These are phyloP conservation scores for Diacronema lutheri DNA, from an alignment of 78 protist species.

Conservation along the genomic window DNA sequence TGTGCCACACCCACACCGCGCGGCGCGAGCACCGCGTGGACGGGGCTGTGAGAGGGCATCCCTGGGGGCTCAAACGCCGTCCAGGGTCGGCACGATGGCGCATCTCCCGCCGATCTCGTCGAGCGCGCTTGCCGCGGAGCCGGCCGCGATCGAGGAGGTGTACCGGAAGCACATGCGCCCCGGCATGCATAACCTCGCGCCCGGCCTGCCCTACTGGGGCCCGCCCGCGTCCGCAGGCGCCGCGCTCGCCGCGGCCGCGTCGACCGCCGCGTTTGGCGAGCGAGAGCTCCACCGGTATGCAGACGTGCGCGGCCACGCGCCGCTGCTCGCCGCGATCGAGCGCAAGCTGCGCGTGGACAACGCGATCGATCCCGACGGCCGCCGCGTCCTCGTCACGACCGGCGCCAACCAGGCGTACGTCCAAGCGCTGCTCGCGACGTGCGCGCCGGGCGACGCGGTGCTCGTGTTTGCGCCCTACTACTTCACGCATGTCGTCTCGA, in stretches of 20 bases:
- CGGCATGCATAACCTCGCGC: neutral
- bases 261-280: neutral
- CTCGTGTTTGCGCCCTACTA: conserved; percentile 20
- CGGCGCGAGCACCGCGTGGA: no score
- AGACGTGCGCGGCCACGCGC: neutral
- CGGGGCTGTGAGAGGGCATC: no score
- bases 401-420: conserved; percentile 44
- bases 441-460: conserved; percentile 15
- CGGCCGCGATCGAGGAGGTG: neutral
- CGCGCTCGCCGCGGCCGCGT: neutral
- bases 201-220: neutral
- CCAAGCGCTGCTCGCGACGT: neutral
- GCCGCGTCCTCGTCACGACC: conserved; percentile 26
- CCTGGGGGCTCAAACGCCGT: no score
- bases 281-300: neutral
- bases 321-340: neutral
- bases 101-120: no score
- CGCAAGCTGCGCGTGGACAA: neutral
- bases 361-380: neutral
- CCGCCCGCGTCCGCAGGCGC: neutral
- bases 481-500: conserved; percentile 7
- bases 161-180: neutral
- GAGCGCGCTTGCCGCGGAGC: no score
- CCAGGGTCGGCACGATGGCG: no score
- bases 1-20: no score